Evolutionary conservation across 2,329 filamentous ascomycete species (phyloP), one percentile per base, ranked within the genome.

Genomic region (Alternaria ethzedia): DNA sequence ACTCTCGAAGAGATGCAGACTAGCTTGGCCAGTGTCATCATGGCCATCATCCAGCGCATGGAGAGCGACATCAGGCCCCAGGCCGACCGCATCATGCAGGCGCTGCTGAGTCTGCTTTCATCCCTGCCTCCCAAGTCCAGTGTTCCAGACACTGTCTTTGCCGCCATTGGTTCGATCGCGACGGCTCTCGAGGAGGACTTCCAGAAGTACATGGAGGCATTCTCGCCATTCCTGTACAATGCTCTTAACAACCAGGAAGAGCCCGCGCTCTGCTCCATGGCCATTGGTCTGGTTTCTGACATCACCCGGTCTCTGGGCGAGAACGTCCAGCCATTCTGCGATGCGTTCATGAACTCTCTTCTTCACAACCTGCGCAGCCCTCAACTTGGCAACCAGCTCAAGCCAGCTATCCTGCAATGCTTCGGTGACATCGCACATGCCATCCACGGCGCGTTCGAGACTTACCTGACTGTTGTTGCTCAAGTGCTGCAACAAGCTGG

Each of bases 1-100:
- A 96, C 92, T 6, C 87, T 99, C 5, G 94, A 98, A 79, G 96
- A 99, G 82, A 97, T 99, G 88, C 96, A 98, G 84, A 97, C 94
- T 55, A 97, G 94, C 80, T 86, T 99, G 75, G 91, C 90, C 80
- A 96, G 93, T 57, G 96, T 98, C 44, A 86, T 98, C 54, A 90
- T 97, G 82, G 90, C 93, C 52, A 97, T 98, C 77, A 90, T 98
- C 65, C 90, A 93, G 80, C 91, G 96, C 61, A 86, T 99, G 25
- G 96, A 98, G 82, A 90, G 90, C 79, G 95, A 98, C 79, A 92
- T 99, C 71, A 88, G 89, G 66, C 94, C 95, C 15, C 93, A 95
- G 79, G 92, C 94, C 59, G 94, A 99, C 79, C 90, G 91, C 68
- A 97, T 98, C 80, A 99, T 99, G 95, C 89, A 93, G 74, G 88